A percentile compares a stretch with the other conserved stretches of the same genome.
Conservation (phyloP, 164 flowering plant genomes). For the Tetrastigma voinierianum region DNA sequence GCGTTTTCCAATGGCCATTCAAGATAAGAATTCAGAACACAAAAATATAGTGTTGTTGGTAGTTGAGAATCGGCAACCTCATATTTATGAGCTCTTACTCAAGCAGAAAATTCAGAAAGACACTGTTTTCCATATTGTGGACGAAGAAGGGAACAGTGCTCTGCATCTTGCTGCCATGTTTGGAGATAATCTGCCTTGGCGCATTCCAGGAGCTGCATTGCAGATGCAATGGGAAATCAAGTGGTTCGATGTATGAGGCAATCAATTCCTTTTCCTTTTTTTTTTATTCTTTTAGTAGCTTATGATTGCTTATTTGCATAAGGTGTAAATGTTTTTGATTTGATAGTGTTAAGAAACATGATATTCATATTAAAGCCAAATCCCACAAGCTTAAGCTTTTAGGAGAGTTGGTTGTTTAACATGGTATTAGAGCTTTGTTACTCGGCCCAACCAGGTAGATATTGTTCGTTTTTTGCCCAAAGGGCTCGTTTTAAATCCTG, state of each 20-base stretch:
- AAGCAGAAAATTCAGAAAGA: conserved; percentile 20
- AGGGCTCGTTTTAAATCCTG: too few relatives aligned
- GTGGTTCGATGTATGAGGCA: conserved; percentile 43
- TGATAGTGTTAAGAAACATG: too few relatives aligned
- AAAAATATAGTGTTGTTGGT: conserved; percentile 41
- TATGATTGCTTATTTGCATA: background rate
- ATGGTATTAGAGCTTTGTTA: too few relatives aligned
- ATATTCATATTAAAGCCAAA: too few relatives aligned
- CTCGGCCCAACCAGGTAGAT: too few relatives aligned
- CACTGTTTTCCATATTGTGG: conserved; percentile 26
- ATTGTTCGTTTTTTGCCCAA: too few relatives aligned
- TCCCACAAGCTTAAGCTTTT: too few relatives aligned
- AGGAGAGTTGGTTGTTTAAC: too few relatives aligned
- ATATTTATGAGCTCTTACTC: conserved; percentile 22
- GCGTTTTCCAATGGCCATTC: conserved; percentile 34
- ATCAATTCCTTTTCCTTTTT: background rate
- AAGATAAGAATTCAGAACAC: conserved; percentile 16
- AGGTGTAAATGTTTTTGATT: background rate
- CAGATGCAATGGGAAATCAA: conserved; percentile 54
- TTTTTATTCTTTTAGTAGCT: too few relatives aligned
- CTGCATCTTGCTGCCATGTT: conserved; percentile 40
- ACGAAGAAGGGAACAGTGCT: conserved; percentile 38
- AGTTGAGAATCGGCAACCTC: conserved; percentile 45
- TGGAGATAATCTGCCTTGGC: conserved; percentile 39
- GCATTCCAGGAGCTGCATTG: conserved; percentile 42